Evolutionary conservation across 2,329 filamentous ascomycete species (phyloP).

Genomic region (Xylaria hypoxylon): DNA sequence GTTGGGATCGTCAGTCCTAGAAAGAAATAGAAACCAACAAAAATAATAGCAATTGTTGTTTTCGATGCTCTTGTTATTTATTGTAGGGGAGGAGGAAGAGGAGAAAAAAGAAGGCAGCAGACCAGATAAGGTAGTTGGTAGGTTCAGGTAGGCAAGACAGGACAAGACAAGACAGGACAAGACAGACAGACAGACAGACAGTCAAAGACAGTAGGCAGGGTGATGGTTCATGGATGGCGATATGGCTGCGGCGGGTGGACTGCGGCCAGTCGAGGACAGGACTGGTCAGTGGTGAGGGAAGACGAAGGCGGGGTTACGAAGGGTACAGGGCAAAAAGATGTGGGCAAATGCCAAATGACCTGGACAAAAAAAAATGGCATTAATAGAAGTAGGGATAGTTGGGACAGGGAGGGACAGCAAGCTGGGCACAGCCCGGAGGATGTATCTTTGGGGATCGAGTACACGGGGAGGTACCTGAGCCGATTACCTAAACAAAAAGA

Average conservation of each 20-base stretch:
- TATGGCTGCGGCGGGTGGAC: constrained; percentile 30
- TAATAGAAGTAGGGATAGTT: too few species aligned
- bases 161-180: constrained; percentile 1
- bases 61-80: background rate
- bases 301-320: constrained; percentile 40
- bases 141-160: constrained; percentile 22
- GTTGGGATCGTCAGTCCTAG: constrained; percentile 26
- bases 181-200: background rate
- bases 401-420: background rate
- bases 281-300: constrained; percentile 19
- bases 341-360: constrained; percentile 36
- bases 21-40: constrained; percentile 28
- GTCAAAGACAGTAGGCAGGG: constrained; percentile 6
- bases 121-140: constrained; percentile 26
- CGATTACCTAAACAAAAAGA: constrained; percentile 20
- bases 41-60: constrained; percentile 16
- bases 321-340: constrained; percentile 35
- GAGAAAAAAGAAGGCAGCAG: constrained; percentile 19
- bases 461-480: constrained; percentile 19
- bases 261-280: constrained; percentile 27
- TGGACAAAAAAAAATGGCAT: constrained; percentile 29
- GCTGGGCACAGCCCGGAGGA: constrained; percentile 3
- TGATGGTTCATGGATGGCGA: constrained; percentile 21
- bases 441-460: background rate
- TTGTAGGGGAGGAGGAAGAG: constrained; percentile 4